Evolutionary conservation across 805 yeast genomes (phyloP), one percentile per base, ranked within the genome.

Genomic region (Saccharomycopsis sp.): DNA sequence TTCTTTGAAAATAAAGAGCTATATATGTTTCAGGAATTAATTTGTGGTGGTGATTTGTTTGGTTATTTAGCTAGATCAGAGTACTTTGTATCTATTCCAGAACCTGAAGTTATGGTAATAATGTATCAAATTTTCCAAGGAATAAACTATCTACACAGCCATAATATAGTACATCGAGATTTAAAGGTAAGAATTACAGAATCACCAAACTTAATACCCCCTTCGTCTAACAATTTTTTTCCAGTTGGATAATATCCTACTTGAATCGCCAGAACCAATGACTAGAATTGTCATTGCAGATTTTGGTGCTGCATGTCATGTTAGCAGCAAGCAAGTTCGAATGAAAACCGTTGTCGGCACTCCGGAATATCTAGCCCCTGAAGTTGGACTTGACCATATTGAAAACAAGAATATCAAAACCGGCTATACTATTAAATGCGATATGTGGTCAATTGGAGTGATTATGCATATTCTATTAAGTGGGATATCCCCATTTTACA

Each of bases 341-440:
- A 68, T 74, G 66, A 66, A 63, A 33, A 71, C 81, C 0, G 64
- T 73, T 0, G 79, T 74, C 1, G 81, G 81, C 2, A 81, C 87
- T 0, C 78, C 81, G 0, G 87, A 81, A 55, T 81, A 81, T 54
- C 71, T 79, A 46, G 87, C 88, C 1, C 88, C 88, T 0, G 87
- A 81, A 53, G 77, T 81, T 8, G 77, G 80, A 1, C 65, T 75
- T 42, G 66, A 60, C 37, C 56, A 58, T 7, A 57, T 60, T 24
- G 56, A 61, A 38, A 44, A 56, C 31, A 58, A 60, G 2, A 54
- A 56, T 37, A 29, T 7, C 3, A 7, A 23, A 11, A 43, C 34
- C 11, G 79, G 79, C 0, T 79, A 79, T 54, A 73, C 69, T 47
- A 61, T 60, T 24, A 76, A 75, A 53, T 79, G 85, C 55, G 87